Conservation (phyloP, 2,329 filamentous ascomycete species). For the Calonectria henricotiae region DNA sequence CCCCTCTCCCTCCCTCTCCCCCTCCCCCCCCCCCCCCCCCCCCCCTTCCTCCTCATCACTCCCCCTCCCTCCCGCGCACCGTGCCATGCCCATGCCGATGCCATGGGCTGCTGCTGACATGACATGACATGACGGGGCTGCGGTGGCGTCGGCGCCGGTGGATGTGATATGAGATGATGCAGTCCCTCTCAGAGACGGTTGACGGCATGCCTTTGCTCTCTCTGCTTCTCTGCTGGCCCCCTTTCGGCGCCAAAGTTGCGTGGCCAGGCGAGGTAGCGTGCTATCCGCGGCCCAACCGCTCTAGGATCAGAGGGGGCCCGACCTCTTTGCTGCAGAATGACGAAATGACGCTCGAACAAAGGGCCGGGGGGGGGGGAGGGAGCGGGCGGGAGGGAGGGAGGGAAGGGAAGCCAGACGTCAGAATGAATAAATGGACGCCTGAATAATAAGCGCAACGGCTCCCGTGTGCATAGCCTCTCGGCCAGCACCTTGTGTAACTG, state of each 20-base stretch:
- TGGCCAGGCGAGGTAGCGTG: not conserved
- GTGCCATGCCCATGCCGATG: not conserved
- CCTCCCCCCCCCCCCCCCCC: no score
- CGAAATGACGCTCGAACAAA: not conserved
- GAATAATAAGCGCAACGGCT: no score
- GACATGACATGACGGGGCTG: not conserved
- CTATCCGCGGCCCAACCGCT: not conserved
- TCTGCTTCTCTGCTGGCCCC: no score
- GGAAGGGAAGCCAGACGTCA: no score
- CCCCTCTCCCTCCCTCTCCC: no score
- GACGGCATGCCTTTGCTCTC: not conserved
- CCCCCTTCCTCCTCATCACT: no score
- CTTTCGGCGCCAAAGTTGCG: no score
- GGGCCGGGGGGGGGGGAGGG: not conserved
- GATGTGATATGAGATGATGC: conserved; percentile 15
- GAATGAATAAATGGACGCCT: no score
- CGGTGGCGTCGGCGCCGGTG: not conserved
- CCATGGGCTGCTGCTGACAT: conserved; percentile 14
- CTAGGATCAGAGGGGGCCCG: not conserved
- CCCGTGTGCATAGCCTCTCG: no score
- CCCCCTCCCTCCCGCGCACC: not conserved
- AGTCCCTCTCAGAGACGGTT: not conserved
- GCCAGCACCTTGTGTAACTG: no score
- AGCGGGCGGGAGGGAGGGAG: no score
- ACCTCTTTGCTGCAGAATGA: not conserved